Base-by-base conservation (phyloP, 352 stramenopile genomes). In the Globisporangium camurandrum region DNA sequence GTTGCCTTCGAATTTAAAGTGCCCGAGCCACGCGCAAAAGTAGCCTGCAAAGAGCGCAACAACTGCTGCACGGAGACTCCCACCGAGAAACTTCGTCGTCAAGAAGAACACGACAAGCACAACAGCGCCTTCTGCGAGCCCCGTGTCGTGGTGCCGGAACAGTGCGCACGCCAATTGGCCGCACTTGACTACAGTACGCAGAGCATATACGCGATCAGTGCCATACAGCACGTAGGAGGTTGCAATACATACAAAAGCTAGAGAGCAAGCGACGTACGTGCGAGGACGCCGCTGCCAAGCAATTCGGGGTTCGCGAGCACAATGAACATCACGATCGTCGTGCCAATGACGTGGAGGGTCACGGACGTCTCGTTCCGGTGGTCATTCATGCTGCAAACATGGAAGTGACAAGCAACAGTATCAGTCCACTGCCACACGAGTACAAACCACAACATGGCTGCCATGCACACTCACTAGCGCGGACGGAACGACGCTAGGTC, bases 1-100 rank as follows among this genome's bases (percentile, higher is more conserved):
- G 54, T 88, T 88, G 24, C 57, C 45, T 46, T 88, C 76, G 43
- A 71, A 83, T 50, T 76, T 72, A 24, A 86, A 84, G 42, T 88
- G 76, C 24, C 76, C 76, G 17, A 60, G 58, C 74, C 73, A 86
- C 28, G 76, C 73, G 40, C 81, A 88, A n/a, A 51, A 50, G 40
- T 86, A 88, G 36, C 70, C 71, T 38, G 68, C 55, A 42, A 74
- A 17, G 2, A 69, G 38, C 26, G 61, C 47, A 12, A 49, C 23
- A 17, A 65, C 14, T 12, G 59, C 69, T 4, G 44, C 33, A 20
- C 20, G 34, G 10, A 51, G 26, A 39, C 57, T 67, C 36, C 67
- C 66, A 7, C 59, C 56, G 8, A 80, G 52, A 45, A 71, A 71
- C 16, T 60, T 56, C 58, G 61, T 68, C 27, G 56, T 56, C 10